phyloP scores from a whole-genome alignment of 352 stramenopile genomes.

The Phytopythium ostracodes region DNA sequence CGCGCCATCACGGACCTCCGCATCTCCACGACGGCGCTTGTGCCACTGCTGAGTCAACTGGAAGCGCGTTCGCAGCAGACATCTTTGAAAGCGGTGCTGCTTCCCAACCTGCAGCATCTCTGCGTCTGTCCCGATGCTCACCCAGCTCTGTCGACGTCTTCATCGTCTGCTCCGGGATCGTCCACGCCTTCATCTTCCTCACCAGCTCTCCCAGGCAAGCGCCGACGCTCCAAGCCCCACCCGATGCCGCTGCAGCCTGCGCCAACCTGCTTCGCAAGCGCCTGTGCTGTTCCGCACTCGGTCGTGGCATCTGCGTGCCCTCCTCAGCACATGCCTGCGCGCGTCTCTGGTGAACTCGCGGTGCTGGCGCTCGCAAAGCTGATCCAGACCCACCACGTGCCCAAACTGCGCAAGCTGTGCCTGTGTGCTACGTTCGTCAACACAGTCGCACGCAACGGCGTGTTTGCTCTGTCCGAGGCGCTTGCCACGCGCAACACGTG shows the following conservation, averaged over 20 bases:
- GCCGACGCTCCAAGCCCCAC: not conserved
- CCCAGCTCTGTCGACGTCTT: not conserved
- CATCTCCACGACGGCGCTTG: conserved; percentile 7
- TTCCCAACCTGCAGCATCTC: conserved; percentile 18
- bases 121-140: conserved; percentile 7
- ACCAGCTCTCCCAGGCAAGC: not conserved
- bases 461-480: conserved; percentile 13
- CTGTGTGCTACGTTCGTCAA: conserved; percentile 21
- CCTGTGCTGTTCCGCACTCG: conserved; percentile 1
- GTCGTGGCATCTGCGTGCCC: conserved; percentile 1
- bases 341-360: conserved; percentile 11
- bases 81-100: not conserved
- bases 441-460: conserved; percentile 14
- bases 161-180: not conserved
- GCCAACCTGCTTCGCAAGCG: not conserved
- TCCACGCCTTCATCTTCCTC: not conserved
- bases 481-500: conserved; percentile 10
- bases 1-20: conserved; percentile 17
- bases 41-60: conserved; percentile 5
- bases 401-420: conserved; percentile 13
- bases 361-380: conserved; percentile 12
- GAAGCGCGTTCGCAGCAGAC: not conserved
- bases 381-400: conserved; percentile 4
- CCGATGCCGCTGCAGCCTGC: not conserved
- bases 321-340: not conserved